Percentiles rank a stretch among this genome's conserved stretches.
phyloP scores from a whole-genome alignment of 1,284 basidiomycete species.

The Hymenochaete sp. region DNA sequence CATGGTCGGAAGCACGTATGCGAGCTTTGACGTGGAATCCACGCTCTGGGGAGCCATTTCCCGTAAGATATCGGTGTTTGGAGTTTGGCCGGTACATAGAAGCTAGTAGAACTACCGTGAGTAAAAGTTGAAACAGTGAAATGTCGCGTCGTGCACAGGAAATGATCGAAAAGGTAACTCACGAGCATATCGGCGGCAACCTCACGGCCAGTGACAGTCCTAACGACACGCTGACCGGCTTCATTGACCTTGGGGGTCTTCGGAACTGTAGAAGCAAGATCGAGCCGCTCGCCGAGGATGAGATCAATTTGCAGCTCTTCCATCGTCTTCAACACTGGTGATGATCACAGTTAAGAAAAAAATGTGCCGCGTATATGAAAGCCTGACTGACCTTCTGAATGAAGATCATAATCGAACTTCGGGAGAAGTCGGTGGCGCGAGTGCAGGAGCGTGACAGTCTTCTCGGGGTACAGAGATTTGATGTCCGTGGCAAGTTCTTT shows the following conservation, averaged over 20 bases:
- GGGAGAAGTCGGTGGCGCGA: slow-evolving; percentile 53
- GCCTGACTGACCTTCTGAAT: slow-evolving; percentile 39
- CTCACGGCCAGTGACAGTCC: slow-evolving; percentile 48
- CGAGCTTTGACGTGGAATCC: slow-evolving; percentile 38
- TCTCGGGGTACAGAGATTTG: slow-evolving; percentile 47
- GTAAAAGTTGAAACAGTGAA: not conserved
- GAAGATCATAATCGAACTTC: slow-evolving; percentile 47
- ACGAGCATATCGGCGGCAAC: slow-evolving; percentile 60
- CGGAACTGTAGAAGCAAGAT: slow-evolving; percentile 32
- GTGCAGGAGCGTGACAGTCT: slow-evolving; percentile 60
- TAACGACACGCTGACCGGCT: slow-evolving; percentile 33
- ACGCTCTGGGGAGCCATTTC: slow-evolving; percentile 43
- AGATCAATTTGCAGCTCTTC: slow-evolving; percentile 38
- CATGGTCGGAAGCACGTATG: slow-evolving; percentile 50
- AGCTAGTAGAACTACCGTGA: slow-evolving; percentile 38
- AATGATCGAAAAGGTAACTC: slow-evolving; percentile 19
- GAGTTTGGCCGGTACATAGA: slow-evolving; percentile 68
- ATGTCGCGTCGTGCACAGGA: not conserved
- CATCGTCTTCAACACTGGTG: slow-evolving; percentile 32
- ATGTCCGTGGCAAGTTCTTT: slow-evolving; percentile 65
- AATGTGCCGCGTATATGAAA: not conserved
- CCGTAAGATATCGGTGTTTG: slow-evolving; percentile 55
- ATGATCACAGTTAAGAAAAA: not conserved
- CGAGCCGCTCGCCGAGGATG: slow-evolving; percentile 48
- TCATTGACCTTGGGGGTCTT: slow-evolving; percentile 25